Conservation (phyloP, 352 stramenopile species). For the Phytophthora citricola region DNA sequence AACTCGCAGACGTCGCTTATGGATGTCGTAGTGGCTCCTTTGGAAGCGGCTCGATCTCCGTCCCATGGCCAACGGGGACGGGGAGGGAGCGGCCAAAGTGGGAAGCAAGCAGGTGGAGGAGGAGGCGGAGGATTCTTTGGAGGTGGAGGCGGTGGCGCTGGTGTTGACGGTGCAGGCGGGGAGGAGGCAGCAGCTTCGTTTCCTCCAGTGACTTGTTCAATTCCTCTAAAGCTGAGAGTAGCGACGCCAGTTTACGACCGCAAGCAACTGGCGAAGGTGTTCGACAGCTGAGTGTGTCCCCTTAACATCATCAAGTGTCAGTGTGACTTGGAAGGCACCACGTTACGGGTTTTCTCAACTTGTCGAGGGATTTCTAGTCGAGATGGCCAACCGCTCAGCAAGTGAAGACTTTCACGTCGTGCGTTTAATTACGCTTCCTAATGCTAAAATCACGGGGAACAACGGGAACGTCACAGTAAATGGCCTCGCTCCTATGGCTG, state of each 20-base stretch:
- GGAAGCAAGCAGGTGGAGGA: conserved; percentile 79
- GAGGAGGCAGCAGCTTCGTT: conserved; percentile 69
- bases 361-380: conserved; percentile 56
- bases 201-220: conserved; percentile 31
- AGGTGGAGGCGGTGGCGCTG: conserved; percentile 70
- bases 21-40: conserved; percentile 36
- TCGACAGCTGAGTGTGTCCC: conserved; percentile 26
- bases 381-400: conserved; percentile 63
- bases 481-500: conserved; percentile 30
- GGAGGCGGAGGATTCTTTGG: conserved; percentile 80
- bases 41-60: conserved; percentile 38
- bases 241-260: conserved; percentile 22
- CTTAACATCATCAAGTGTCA: conserved; percentile 45
- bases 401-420: conserved; percentile 68
- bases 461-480: conserved; percentile 32
- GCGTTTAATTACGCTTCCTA: conserved; percentile 33
- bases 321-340: conserved; percentile 48
- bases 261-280: conserved; percentile 35
- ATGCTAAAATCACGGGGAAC: conserved; percentile 7
- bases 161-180: conserved; percentile 69
- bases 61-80: conserved; percentile 42
- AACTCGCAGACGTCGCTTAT: conserved; percentile 38
- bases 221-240: conserved; percentile 10
- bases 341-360: conserved; percentile 47
- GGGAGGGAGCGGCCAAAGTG: conserved; percentile 75